A percentile compares a stretch with the other conserved stretches of the same genome.
Conservation (phyloP, 2,329 filamentous ascomycete genomes). For the Penicillium aurantiogriseum region DNA sequence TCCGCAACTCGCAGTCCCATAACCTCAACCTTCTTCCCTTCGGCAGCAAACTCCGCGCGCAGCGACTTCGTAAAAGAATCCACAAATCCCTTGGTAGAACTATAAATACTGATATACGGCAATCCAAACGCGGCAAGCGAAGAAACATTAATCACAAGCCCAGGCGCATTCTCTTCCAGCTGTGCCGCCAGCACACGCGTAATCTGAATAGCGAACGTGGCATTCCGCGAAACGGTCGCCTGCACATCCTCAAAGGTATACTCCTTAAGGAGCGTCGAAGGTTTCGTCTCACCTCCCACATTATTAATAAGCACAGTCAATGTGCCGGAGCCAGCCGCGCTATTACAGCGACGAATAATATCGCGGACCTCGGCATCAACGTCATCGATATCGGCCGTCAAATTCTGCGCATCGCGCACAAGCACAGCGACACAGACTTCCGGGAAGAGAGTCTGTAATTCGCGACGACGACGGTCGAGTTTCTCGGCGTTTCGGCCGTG, state of each 20-base stretch:
- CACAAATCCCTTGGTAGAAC: slow-evolving; percentile 49
- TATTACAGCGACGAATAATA: slow-evolving; percentile 26
- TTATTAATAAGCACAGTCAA: slow-evolving; percentile 60
- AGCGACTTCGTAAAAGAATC: slow-evolving; percentile 43
- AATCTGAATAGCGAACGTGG: slow-evolving; percentile 51
- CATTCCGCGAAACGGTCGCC: slow-evolving; percentile 49
- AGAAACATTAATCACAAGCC: slow-evolving; percentile 53
- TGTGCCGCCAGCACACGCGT: slow-evolving; percentile 49
- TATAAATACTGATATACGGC: slow-evolving; percentile 50
- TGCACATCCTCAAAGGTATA: slow-evolving; percentile 41
- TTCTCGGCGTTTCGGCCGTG: slow-evolving; percentile 57
- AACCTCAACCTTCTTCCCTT: slow-evolving; percentile 41
- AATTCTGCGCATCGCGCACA: slow-evolving; percentile 46
- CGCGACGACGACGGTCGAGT: slow-evolving; percentile 42
- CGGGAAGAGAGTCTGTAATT: slow-evolving; percentile 45
- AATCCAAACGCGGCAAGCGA: slow-evolving; percentile 48
- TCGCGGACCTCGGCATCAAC: slow-evolving; percentile 24
- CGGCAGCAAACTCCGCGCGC: slow-evolving; percentile 43
- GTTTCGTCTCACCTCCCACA: slow-evolving; percentile 46
- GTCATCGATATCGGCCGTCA: slow-evolving; percentile 21
- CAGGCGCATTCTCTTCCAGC: slow-evolving; percentile 42
- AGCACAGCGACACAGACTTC: slow-evolving; percentile 34
- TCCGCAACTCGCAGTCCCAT: slow-evolving; percentile 38
- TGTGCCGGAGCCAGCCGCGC: background rate
- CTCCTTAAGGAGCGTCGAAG: slow-evolving; percentile 40